Percentiles rank a stretch among this genome's conserved stretches.
Evolutionary conservation across 495 filamentous ascomycete species (phyloP).

Genomic region (Cudoniella acicularis): DNA sequence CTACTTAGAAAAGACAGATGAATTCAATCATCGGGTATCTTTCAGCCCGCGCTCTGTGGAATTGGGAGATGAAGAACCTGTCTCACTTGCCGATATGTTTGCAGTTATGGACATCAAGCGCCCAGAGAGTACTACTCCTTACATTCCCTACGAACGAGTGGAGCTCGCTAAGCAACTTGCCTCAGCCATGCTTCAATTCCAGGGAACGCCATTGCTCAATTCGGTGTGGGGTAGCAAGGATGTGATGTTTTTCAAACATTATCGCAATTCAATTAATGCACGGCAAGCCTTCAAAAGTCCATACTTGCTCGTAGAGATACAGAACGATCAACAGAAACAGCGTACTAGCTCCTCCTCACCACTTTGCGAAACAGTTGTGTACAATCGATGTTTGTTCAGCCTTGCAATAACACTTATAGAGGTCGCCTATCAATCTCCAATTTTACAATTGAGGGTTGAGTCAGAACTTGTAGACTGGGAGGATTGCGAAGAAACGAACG

Average conservation of each 20-base stretch:
- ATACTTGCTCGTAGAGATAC: neutral
- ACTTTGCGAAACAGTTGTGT: neutral
- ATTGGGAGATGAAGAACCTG: neutral
- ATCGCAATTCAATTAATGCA: neutral
- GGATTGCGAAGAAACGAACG: neutral
- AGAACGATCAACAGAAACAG: neutral
- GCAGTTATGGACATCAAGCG: neutral
- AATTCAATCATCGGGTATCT: neutral
- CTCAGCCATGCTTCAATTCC: slow-evolving; percentile 34
- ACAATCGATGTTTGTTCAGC: neutral
- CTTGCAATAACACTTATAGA: neutral
- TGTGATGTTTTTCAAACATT: slow-evolving; percentile 26
- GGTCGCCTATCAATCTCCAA: neutral
- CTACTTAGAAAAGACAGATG: neutral
- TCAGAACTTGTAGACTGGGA: neutral
- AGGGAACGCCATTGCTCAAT: slow-evolving; percentile 33
- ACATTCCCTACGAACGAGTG: slow-evolving; percentile 23
- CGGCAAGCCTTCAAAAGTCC: neutral
- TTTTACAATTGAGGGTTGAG: neutral
- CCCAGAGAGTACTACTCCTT: neutral
- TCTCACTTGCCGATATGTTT: neutral
- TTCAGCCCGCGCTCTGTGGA: neutral
- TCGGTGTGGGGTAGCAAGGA: slow-evolving; percentile 32
- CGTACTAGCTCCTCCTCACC: neutral
- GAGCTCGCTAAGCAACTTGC: slow-evolving; percentile 33